Percentiles rank a stretch among this genome's conserved stretches.
phyloP scores from a whole-genome alignment of 805 yeast species.

The Candida incommunis region DNA sequence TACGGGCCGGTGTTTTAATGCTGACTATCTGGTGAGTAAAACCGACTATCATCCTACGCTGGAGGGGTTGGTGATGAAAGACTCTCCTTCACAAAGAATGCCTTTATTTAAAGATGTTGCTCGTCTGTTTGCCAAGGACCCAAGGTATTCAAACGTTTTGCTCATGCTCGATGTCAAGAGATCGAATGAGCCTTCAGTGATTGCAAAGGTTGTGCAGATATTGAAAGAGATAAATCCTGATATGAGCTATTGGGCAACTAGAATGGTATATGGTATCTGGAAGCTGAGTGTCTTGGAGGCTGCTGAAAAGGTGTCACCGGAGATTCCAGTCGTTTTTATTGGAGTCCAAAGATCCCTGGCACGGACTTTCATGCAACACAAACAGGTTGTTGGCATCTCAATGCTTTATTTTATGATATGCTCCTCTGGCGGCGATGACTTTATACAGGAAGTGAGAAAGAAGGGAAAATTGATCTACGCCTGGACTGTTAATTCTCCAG shows the following conservation, averaged over 20 bases:
- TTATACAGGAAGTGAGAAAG: constrained; percentile 20
- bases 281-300: constrained; percentile 31
- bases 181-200: constrained; percentile 29
- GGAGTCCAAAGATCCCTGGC: constrained; percentile 26
- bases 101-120: constrained; percentile 29
- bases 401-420: constrained; percentile 27
- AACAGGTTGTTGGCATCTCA: constrained; percentile 46
- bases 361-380: constrained; percentile 25
- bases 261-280: constrained; percentile 42
- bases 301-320: constrained; percentile 24
- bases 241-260: constrained; percentile 28
- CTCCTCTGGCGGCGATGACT: constrained; percentile 26
- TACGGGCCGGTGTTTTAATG: constrained; percentile 35
- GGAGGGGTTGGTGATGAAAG: constrained; percentile 22
- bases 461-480: constrained; percentile 27
- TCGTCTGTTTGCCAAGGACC: constrained; percentile 25
- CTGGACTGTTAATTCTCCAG: constrained; percentile 38
- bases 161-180: constrained; percentile 41
- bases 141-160: constrained; percentile 15
- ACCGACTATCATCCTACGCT: constrained; percentile 25
- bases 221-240: constrained; percentile 27
- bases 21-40: constrained; percentile 24
- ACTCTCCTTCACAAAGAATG: constrained; percentile 24
- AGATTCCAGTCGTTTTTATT: constrained; percentile 20
- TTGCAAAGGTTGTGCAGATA: constrained; percentile 25